Evolutionary conservation across 202 grass and related monocot species (phyloP).

Genomic region (Zoysia matrella): DNA sequence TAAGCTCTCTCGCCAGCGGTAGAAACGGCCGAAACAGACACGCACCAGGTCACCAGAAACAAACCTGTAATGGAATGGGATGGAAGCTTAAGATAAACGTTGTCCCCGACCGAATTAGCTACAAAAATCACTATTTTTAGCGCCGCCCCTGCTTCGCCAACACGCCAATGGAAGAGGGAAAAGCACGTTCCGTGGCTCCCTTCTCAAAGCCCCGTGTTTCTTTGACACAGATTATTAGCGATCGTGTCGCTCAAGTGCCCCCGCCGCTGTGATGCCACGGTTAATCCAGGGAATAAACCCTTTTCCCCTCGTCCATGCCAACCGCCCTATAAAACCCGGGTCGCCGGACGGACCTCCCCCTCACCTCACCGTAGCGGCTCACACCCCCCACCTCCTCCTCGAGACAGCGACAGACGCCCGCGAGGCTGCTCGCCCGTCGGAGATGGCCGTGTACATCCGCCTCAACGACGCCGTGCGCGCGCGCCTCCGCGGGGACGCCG

Average conservation of each 20-base stretch:
- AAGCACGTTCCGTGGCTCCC: slow-evolving; percentile 40
- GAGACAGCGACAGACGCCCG: neutral
- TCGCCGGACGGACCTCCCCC: neutral
- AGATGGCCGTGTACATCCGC: slow-evolving; percentile 60
- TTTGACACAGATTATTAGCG: neutral
- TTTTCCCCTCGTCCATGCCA: neutral
- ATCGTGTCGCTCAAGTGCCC: neutral
- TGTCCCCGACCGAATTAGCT: neutral
- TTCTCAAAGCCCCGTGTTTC: neutral
- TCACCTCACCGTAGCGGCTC: neutral
- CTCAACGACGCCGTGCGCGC: slow-evolving; percentile 63
- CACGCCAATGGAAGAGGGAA: too few relatives aligned
- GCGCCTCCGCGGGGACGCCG: slow-evolving; percentile 65
- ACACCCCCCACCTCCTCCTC: neutral
- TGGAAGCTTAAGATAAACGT: neutral
- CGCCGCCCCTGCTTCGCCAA: neutral
- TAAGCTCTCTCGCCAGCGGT: neutral
- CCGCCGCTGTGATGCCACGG: neutral
- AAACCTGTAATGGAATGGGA: too few relatives aligned
- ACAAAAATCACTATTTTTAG: neutral
- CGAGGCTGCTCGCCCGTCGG: slow-evolving; percentile 22
- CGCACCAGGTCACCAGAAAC: neutral
- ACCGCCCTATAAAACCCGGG: slow-evolving; percentile 41
- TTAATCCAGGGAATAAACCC: slow-evolving; percentile 56
- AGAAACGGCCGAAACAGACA: neutral